Conservation (phyloP, 805 yeast species). For the Nakazawaea anatomiae region DNA sequence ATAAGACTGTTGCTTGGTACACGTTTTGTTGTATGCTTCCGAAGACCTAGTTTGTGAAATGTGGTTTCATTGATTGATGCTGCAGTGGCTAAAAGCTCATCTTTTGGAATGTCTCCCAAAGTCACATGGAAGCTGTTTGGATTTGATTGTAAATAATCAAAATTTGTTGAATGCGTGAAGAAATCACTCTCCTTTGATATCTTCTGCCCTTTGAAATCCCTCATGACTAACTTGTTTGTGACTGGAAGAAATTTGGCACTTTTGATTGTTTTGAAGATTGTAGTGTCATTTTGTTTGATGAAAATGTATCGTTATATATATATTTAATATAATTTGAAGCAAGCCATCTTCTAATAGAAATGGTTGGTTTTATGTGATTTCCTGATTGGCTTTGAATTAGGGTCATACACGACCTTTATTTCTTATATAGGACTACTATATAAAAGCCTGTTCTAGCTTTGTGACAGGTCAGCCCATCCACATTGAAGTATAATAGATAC, state of each 20-base stretch:
- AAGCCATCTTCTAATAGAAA: conserved; percentile 1
- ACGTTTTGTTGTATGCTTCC: conserved; percentile 6
- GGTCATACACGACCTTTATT: not conserved
- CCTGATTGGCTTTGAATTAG: not conserved
- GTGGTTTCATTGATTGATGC: conserved; percentile 6
- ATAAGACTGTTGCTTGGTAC: too few relatives aligned
- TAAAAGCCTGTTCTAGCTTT: not conserved
- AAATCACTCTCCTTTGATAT: conserved; percentile 18
- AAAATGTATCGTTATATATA: not conserved
- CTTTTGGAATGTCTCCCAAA: conserved; percentile 7
- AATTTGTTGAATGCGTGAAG: not conserved
- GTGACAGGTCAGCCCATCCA: too few relatives aligned
- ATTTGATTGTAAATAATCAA: conserved; percentile 1
- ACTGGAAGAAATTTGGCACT: too few relatives aligned
- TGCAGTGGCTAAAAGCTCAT: conserved; percentile 9
- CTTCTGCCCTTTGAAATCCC: conserved; percentile 20
- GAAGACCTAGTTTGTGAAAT: conserved; percentile 5
- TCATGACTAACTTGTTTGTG: conserved; percentile 8
- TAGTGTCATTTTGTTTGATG: not conserved
- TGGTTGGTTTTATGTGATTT: conserved; percentile 9
- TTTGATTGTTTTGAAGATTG: too few relatives aligned
- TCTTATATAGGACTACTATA: not conserved
- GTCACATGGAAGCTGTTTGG: not conserved
- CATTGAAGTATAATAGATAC: too few relatives aligned
- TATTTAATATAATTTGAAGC: not conserved